phyloP scores from a whole-genome alignment of 306 rosid genomes.

The Neltuma alba region DNA sequence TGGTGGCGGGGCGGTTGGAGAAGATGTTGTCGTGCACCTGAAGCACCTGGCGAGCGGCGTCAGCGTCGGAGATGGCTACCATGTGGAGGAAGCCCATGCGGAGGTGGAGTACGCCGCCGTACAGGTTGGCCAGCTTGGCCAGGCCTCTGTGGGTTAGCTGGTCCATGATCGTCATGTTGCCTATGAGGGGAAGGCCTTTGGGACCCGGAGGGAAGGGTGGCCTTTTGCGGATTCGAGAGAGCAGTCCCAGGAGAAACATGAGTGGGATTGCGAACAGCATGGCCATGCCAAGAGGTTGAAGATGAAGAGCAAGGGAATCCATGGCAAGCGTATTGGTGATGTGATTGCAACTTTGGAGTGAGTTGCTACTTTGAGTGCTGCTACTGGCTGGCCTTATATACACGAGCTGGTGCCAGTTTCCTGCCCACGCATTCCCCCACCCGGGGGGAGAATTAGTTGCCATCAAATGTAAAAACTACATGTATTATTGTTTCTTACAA shows the following conservation, averaged over 20 bases:
- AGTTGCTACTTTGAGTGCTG: slow-evolving; percentile 42
- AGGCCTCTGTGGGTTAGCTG: slow-evolving; percentile 85
- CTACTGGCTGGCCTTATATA: slow-evolving; percentile 39
- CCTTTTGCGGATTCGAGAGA: slow-evolving; percentile 30
- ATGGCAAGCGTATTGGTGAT: background rate
- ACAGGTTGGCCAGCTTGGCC: slow-evolving; percentile 57
- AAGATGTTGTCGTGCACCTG: slow-evolving; percentile 77
- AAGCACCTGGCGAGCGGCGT: slow-evolving; percentile 76
- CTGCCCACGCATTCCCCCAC: background rate
- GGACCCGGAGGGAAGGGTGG: slow-evolving; percentile 84
- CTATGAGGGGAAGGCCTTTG: slow-evolving; percentile 70
- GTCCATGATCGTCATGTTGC: slow-evolving; percentile 80
- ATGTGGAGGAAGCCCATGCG: slow-evolving; percentile 79
- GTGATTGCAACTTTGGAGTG: slow-evolving; percentile 39
- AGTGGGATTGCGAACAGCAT: slow-evolving; percentile 40
- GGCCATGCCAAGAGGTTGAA: slow-evolving; percentile 36
- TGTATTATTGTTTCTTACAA: background rate
- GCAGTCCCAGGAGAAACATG: slow-evolving; percentile 34
- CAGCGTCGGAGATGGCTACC: slow-evolving; percentile 63
- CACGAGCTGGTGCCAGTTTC: background rate
- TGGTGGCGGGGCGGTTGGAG: slow-evolving; percentile 81
- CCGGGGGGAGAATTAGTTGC: background rate
- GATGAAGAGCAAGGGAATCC: slow-evolving; percentile 38
- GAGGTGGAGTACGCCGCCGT: slow-evolving; percentile 81
- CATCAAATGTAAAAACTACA: background rate